Conservation (phyloP, 129 eudicot species). For the Artemisia annua region DNA sequence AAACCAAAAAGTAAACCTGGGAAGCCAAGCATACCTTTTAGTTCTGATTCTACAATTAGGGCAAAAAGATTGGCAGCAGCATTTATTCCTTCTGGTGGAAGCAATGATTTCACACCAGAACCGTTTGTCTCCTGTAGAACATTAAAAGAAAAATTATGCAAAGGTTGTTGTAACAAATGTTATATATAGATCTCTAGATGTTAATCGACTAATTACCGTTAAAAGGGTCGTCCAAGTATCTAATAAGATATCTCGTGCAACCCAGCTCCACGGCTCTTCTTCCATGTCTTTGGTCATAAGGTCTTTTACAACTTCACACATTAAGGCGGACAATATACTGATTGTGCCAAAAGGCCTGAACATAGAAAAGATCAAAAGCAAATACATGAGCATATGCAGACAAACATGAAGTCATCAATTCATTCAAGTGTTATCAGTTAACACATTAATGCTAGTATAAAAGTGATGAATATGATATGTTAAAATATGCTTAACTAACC, state of each 20-base stretch:
- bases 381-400: slow-evolving; percentile 11
- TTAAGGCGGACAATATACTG: slow-evolving; percentile 77
- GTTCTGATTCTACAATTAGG: slow-evolving; percentile 83
- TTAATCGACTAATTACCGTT: slow-evolving; percentile 44
- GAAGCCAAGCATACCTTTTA: slow-evolving; percentile 58
- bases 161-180: slow-evolving; percentile 12
- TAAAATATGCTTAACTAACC: slow-evolving; percentile 39
- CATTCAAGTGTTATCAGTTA: slow-evolving; percentile 7
- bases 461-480: neutral
- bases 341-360: slow-evolving; percentile 94
- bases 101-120: slow-evolving; percentile 41
- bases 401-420: neutral
- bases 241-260: slow-evolving; percentile 93
- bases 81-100: slow-evolving; percentile 79
- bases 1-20: neutral
- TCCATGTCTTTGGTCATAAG: slow-evolving; percentile 65
- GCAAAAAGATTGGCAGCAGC: slow-evolving; percentile 82
- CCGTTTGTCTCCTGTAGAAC: slow-evolving; percentile 56
- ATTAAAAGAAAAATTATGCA: slow-evolving; percentile 12
- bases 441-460: no score
- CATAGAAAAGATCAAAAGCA: slow-evolving; percentile 24
- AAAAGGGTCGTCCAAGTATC: slow-evolving; percentile 93
- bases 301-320: slow-evolving; percentile 82
- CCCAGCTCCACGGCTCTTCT: slow-evolving; percentile 98
- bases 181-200: slow-evolving; percentile 1